phyloP scores from a whole-genome alignment of 2,329 filamentous ascomycete genomes.

The Aspergillus sp. region DNA sequence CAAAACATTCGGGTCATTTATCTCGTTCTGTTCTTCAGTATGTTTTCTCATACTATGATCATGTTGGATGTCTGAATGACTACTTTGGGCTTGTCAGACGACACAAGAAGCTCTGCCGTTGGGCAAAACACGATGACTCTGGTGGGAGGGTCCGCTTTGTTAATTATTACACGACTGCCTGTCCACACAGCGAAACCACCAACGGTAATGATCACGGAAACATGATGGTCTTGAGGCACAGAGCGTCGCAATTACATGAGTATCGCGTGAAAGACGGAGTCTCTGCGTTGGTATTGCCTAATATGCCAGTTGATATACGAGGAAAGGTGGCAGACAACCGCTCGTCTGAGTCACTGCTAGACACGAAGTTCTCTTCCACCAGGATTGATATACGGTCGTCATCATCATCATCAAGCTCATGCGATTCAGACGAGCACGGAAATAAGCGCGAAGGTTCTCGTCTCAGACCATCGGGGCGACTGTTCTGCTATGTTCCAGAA shows the following conservation, averaged over 20 bases:
- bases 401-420: not conserved
- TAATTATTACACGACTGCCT: not conserved
- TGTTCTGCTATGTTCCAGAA: not conserved
- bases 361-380: too few relatives aligned
- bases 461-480: too few relatives aligned
- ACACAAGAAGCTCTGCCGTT: not conserved
- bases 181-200: too few relatives aligned
- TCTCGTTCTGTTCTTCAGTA: not conserved
- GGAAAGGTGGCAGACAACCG: too few relatives aligned
- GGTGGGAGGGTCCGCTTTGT: not conserved
- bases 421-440: not conserved
- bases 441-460: too few relatives aligned
- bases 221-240: not conserved
- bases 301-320: too few relatives aligned
- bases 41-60: not conserved
- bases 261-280: too few relatives aligned
- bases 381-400: not conserved
- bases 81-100: not conserved
- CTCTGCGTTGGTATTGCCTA: too few relatives aligned
- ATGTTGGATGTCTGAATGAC: not conserved
- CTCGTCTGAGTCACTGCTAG: too few relatives aligned
- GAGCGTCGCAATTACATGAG: too few relatives aligned
- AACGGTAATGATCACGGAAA: not conserved
- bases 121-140: not conserved
- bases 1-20: not conserved